Conservation (phyloP, 78 protist species). For the slime mould (Dictyostelium discoideum) region dicty_2.7 NC_007088.5:6464501-6465000, state of each 20-base stretch:
- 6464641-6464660: constrained; percentile 12
- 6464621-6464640: background rate
- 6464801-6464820: background rate
- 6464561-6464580: constrained; percentile 9
- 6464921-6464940: no score
- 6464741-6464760: background rate
- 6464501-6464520: background rate
- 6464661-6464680: no score
- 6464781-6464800: background rate
- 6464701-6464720: background rate
- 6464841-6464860: background rate
- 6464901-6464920: no score
- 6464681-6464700: background rate
- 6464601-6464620: constrained; percentile 37
- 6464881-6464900: no score
- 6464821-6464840: background rate
- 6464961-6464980: no score
- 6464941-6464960: no score
- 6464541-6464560: background rate
- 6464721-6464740: background rate
- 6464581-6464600: constrained; percentile 70
- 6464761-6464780: background rate
- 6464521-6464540: background rate
- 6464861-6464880: no score
- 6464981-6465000: no score